Evolutionary conservation across 1,139 yeast genomes (phyloP), one percentile per base, ranked within the genome.

Genomic region (Diutina neorugosa): DNA sequence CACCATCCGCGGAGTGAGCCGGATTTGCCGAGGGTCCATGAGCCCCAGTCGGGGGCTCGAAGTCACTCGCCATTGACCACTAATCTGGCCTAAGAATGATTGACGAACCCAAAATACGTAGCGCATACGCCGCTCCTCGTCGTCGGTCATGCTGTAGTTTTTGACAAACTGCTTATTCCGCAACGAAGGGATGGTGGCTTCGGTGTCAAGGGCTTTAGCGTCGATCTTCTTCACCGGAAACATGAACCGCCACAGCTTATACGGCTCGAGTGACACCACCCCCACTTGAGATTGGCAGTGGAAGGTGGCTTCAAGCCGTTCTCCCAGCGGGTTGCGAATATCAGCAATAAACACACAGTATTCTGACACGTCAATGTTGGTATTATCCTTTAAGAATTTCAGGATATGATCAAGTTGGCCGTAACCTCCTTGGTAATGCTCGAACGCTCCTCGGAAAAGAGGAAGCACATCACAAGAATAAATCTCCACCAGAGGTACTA

Each of bases 41-140:
- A 63, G 62, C 0, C 96, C 96, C 1, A 61, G 53, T 52, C 86
- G 63, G 12, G 57, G 58, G 14, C 57, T 56, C 8, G 62, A 62
- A 11, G 9, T 59, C 54, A 56, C 57, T 18, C 59, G 63, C 98
- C 98, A 91, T 1, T 65, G 59, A 1, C 96, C 96, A 3, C 67
- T 64, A 14, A 93, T 61, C 31, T 73, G 71, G 48, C 76, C 74
- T 53, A 93, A 68, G 2, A 93, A 64, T 54, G 76, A 73, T 54
- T 85, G 82, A 54, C 96, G 70, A 55, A 86, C 77, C 98, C 98
- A 93, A 65, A 90, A 93, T 6, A 79, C 69, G 57, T 82, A 82
- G 55, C 81, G 74, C 67, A 81, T 76, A 53, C 69, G 74, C 48
- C 58, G 64, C 58, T 68, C 73, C 55, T 78, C 86, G 54, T 77